phyloP scores from a whole-genome alignment of 2,329 filamentous ascomycete genomes.

The Metarhizium sp. region DNA sequence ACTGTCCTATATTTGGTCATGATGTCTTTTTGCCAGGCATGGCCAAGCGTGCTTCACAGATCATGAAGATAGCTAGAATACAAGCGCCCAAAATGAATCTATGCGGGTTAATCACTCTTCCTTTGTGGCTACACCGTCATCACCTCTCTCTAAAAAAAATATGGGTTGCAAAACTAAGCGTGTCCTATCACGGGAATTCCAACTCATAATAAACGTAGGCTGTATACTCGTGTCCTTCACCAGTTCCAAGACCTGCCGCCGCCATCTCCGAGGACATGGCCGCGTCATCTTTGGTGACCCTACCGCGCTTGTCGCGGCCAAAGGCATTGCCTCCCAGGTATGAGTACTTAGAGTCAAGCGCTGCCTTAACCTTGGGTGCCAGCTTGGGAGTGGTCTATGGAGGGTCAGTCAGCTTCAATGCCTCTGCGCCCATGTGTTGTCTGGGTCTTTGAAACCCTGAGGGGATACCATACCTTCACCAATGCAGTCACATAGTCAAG shows the following conservation, averaged over 20 bases:
- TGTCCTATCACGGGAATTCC: constrained; percentile 49
- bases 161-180: background rate
- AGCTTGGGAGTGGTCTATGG: constrained; percentile 71
- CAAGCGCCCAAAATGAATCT: constrained; percentile 16
- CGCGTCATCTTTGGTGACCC: constrained; percentile 82
- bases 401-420: background rate
- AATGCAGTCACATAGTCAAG: constrained; percentile 80
- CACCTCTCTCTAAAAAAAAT: background rate
- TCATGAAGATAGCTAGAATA: constrained; percentile 18
- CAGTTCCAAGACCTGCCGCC: constrained; percentile 56
- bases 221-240: constrained; percentile 77
- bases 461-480: constrained; percentile 58
- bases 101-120: background rate
- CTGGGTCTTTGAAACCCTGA: background rate
- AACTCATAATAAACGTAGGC: constrained; percentile 97
- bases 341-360: constrained; percentile 75
- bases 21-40: background rate
- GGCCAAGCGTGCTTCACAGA: constrained; percentile 5
- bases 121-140: background rate
- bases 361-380: constrained; percentile 67
- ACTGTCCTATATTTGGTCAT: background rate
- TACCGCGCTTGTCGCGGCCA: constrained; percentile 85
- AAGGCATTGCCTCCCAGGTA: constrained; percentile 94
- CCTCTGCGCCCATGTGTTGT: background rate
- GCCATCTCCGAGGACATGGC: constrained; percentile 74